phyloP scores from a whole-genome alignment of 805 yeast genomes.

The Candida xiaguanensis region DNA sequence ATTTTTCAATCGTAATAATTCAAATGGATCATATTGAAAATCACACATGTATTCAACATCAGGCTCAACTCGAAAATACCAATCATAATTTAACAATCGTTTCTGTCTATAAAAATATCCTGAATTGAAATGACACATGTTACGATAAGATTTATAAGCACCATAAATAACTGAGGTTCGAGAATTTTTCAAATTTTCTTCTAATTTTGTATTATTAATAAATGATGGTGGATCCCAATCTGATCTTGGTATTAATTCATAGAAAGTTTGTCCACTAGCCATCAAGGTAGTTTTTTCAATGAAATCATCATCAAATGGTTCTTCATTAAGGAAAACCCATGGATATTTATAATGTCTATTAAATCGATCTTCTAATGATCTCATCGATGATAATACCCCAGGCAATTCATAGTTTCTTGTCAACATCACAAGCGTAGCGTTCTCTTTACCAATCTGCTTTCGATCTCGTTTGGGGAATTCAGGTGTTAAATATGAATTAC shows the following conservation, averaged over 20 bases:
- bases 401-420: conserved; percentile 77
- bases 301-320: conserved; percentile 38
- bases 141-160: conserved; percentile 47
- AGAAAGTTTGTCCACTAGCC: conserved; percentile 41
- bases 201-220: conserved; percentile 28
- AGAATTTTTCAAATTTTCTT: conserved; percentile 20
- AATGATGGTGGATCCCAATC: conserved; percentile 41
- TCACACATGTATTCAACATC: conserved; percentile 54
- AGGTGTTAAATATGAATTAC: conserved; percentile 24
- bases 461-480: conserved; percentile 26
- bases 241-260: conserved; percentile 36
- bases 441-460: conserved; percentile 51
- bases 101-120: conserved; percentile 55
- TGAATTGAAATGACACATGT: conserved; percentile 73
- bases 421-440: conserved; percentile 85
- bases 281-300: conserved; percentile 40
- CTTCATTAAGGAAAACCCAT: conserved; percentile 44
- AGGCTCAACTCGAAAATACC: conserved; percentile 63
- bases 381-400: conserved; percentile 56
- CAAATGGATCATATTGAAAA: conserved; percentile 53
- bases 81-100: conserved; percentile 43
- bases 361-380: conserved; percentile 42
- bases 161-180: conserved; percentile 38
- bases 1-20: conserved; percentile 36
- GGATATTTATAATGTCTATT: conserved; percentile 38